Conservation (phyloP, 129 eudicot species). For the Scalesia atractyloides region DNA sequence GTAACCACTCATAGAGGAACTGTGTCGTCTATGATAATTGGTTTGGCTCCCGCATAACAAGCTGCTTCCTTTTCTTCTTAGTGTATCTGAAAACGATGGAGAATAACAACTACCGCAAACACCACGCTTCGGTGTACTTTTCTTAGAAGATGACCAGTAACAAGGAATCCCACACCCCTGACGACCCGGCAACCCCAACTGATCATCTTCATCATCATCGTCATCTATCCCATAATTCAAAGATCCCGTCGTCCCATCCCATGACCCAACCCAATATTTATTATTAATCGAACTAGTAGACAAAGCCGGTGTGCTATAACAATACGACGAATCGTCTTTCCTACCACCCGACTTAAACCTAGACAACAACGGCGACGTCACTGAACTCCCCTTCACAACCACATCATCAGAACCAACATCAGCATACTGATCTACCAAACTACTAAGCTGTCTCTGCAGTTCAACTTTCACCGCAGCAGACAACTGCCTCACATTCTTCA, state of each 20-base stretch:
- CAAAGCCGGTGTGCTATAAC: slow-evolving; percentile 86
- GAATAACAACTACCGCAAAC: slow-evolving; percentile 72
- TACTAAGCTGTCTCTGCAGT: slow-evolving; percentile 40
- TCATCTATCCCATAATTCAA: slow-evolving; percentile 58
- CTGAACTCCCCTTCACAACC: slow-evolving; percentile 37
- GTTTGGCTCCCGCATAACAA: slow-evolving; percentile 71
- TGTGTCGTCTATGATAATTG: slow-evolving; percentile 51
- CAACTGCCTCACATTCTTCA: slow-evolving; percentile 44
- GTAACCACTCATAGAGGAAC: slow-evolving; percentile 43
- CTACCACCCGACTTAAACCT: slow-evolving; percentile 56
- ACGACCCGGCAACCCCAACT: slow-evolving; percentile 66
- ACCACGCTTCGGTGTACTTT: slow-evolving; percentile 72
- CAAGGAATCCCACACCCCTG: slow-evolving; percentile 98
- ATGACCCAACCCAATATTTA: slow-evolving; percentile 65
- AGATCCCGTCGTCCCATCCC: slow-evolving; percentile 83
- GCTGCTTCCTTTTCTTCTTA: slow-evolving; percentile 81
- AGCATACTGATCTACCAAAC: slow-evolving; percentile 67
- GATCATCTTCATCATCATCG: slow-evolving; percentile 77
- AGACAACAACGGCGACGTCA: slow-evolving; percentile 68
- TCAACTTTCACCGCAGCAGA: slow-evolving; percentile 47
- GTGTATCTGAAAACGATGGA: slow-evolving; percentile 83
- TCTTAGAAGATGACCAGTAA: slow-evolving; percentile 76
- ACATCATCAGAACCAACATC: slow-evolving; percentile 69
- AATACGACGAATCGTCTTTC: slow-evolving; percentile 75
- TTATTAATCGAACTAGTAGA: slow-evolving; percentile 71